A percentile compares a stretch with the other conserved stretches of the same genome.
Evolutionary conservation across 179 eudicot species (phyloP).

Genomic region (Beta macrorhiza): DNA sequence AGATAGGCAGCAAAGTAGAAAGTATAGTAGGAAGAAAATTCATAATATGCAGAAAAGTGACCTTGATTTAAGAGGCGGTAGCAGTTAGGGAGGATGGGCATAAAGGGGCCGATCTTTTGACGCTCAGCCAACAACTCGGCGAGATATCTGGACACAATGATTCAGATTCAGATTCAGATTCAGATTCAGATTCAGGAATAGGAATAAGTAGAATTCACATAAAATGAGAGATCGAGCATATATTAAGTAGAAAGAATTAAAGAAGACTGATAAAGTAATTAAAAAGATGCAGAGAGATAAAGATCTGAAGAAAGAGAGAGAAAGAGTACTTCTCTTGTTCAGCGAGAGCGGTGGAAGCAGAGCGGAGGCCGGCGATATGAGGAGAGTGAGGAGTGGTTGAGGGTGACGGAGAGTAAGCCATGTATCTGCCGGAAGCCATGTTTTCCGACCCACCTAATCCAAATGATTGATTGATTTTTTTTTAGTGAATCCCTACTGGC

Average conservation of each 20-base stretch:
- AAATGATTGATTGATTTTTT: no score
- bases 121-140: conserved; percentile 83
- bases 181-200: not conserved
- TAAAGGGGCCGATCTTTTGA: conserved; percentile 76
- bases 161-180: not conserved
- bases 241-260: no score
- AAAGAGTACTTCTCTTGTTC: conserved; percentile 69
- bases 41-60: conserved; percentile 32
- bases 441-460: not conserved
- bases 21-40: no score
- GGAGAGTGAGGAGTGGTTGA: conserved; percentile 91
- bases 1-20: not conserved
- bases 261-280: no score
- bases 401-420: conserved; percentile 76
- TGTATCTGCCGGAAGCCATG: conserved; percentile 93
- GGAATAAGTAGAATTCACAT: no score
- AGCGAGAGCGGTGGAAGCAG: conserved; percentile 55
- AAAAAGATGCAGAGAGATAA: not conserved
- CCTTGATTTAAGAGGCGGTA: conserved; percentile 86
- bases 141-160: conserved; percentile 58
- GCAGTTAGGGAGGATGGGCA: conserved; percentile 71
- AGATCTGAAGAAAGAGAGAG: conserved; percentile 16
- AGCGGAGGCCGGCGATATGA: conserved; percentile 68
- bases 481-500: no score
- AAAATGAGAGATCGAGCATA: no score